Base-by-base conservation (phyloP, 164 flowering plant species). In the Sedum album region DNA sequence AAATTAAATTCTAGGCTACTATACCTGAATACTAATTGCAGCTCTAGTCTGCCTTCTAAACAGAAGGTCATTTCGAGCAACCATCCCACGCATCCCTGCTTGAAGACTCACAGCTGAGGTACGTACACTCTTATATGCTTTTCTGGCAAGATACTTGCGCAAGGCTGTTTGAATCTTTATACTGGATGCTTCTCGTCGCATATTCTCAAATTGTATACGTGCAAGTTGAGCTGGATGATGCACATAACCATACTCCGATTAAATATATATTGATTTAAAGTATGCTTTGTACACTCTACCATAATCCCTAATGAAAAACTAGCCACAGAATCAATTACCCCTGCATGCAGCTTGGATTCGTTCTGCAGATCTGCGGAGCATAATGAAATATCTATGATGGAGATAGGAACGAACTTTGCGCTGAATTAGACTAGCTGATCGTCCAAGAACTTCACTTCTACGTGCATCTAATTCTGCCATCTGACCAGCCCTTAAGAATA, bases 351-450 rank as follows among this genome's bases (percentile, higher is more conserved):
- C 82, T 79, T 93, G 98, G 42, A 93, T 73, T 51, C 70, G 82
- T 60, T 84, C 65, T 2, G 88, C 84, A 66, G 97, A 81, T 20
- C 30, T 69, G 28, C 82, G 85, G 44, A 93, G 65, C 66, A 70
- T 70, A 38, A 84, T 68, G 74, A 87, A 93, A 63, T 77, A 85
- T 74, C 69, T 86, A 14, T 82, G 82, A 41, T 85, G 80, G 77
- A 91, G 76, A 76, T 87, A 83, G n/a, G 98, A 84, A 49, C 98
- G 97, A 18, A 83, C 68, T 83, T 85, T 91, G 79, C 98, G 83
- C 78, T 94, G 98, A 70, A 94, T 94, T 70, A 91, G 83, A 77
- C 86, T 78, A 9, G 97, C 98, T 17, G 98, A 89, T 78, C 88
- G 84, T 69, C 94, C 96, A 51, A 94, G 74, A 61, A 41, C 11